Evolutionary conservation across 208 protist genomes (phyloP), one percentile per base, ranked within the genome.

Genomic region (Zelonia costaricensis): DNA sequence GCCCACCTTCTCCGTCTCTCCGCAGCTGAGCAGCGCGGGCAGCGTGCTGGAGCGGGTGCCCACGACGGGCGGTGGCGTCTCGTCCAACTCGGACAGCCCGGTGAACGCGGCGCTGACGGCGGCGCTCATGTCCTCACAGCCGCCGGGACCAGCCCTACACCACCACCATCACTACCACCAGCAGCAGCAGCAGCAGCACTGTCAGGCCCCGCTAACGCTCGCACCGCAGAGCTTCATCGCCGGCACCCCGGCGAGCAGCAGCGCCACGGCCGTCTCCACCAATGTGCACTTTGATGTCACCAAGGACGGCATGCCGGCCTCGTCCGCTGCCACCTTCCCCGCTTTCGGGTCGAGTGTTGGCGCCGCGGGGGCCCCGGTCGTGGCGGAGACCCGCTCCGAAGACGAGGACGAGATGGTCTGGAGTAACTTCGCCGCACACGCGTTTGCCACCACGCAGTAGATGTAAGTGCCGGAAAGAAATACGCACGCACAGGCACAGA

Each of bases 21-120:
- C 49, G 42, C 58, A 66, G 43, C 33, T 64, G 15, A 61, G 51
- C 35, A 56, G 58, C 58, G 12, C 46, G n/a, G 60, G 45, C 4
- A 55, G 52, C 31, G 56, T 51, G 33, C 23, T 27, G 27, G 57
- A 73, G 25, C 25, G 43, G 8, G n/a, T 30, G 15, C 23, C n/a
- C 12, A 60, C 43, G n/a, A n/a, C n/a, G n/a, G n/a, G n/a, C n/a
- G n/a, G n/a, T n/a, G n/a, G n/a, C 4, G 27, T 48, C 22, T 53
- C 47, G 16, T 55, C 68, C 16, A 47, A 52, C 6, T 54, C 57
- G 1, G 44, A 53, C 44, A 53, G 44, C 45, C 44, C 57, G 16
- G 43, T 53, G 57, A 49, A 53, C 30, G 54, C 22, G 23, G 31
- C 42, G 15, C 31, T 56, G 10, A 60, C 48, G 15, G 46, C 43